phyloP scores from a whole-genome alignment of 140 eudicot genomes.

The Cichorium intybus region DNA sequence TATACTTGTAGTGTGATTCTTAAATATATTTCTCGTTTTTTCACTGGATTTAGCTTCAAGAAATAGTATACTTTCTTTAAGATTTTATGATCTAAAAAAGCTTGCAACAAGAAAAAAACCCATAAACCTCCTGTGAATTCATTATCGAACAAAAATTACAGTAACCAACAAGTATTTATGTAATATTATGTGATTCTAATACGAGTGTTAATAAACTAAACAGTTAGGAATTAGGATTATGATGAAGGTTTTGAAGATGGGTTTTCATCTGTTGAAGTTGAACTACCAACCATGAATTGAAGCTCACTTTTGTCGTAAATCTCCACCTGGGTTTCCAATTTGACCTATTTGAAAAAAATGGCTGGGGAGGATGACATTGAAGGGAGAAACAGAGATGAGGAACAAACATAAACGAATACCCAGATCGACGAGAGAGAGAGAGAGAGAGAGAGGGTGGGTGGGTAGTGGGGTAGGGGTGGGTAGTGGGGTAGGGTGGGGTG shows the following conservation, averaged over 20 bases:
- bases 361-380: too few relatives aligned
- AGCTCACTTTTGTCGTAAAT: slow-evolving; percentile 70
- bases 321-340: too few relatives aligned
- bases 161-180: neutral
- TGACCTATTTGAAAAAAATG: too few relatives aligned
- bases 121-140: slow-evolving; percentile 3
- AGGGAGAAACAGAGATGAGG: too few relatives aligned
- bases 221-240: neutral
- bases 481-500: too few relatives aligned
- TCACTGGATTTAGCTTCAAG: too few relatives aligned
- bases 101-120: neutral
- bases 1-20: neutral
- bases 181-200: neutral
- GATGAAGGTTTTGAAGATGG: slow-evolving; percentile 30
- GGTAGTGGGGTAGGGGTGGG: too few relatives aligned
- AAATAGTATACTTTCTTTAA: neutral
- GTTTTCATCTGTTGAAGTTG: slow-evolving; percentile 19
- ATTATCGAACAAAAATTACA: neutral
- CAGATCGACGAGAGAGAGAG: too few relatives aligned
- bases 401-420: too few relatives aligned
- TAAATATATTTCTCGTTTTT: neutral
- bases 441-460: too few relatives aligned
- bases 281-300: slow-evolving; percentile 71
- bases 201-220: neutral
- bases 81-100: neutral